phyloP scores from a whole-genome alignment of 352 stramenopile species.

The Pythium periplocum region DNA sequence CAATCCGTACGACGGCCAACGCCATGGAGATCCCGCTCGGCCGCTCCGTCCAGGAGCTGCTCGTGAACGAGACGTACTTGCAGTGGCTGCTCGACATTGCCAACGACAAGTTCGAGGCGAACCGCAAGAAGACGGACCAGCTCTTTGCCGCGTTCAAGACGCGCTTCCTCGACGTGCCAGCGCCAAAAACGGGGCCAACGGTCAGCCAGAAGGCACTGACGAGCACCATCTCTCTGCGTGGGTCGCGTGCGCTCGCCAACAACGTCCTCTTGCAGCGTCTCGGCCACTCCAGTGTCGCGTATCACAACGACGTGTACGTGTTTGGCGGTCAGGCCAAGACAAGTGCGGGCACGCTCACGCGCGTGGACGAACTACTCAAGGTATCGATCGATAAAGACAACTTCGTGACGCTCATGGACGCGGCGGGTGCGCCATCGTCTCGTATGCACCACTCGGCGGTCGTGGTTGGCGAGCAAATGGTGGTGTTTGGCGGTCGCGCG shows the following conservation, averaged over 20 bases:
- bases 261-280: slow-evolving; percentile 36
- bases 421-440: slow-evolving; percentile 21
- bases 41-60: slow-evolving; percentile 30
- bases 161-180: slow-evolving; percentile 24
- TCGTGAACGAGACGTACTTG: slow-evolving; percentile 70
- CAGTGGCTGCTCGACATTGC: slow-evolving; percentile 68
- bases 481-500: slow-evolving; percentile 77
- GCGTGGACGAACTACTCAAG: slow-evolving; percentile 40
- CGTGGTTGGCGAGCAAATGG: slow-evolving; percentile 43
- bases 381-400: slow-evolving; percentile 7
- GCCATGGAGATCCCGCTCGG: slow-evolving; percentile 85
- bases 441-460: slow-evolving; percentile 77
- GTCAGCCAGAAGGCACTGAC: slow-evolving; percentile 5
- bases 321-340: slow-evolving; percentile 70
- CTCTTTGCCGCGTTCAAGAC: slow-evolving; percentile 52
- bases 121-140: slow-evolving; percentile 65
- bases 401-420: neutral
- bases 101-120: slow-evolving; percentile 84
- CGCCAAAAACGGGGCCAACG: neutral
- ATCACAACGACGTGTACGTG: slow-evolving; percentile 39
- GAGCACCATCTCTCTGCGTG: slow-evolving; percentile 17
- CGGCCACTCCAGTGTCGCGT: slow-evolving; percentile 55
- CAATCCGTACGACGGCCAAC: slow-evolving; percentile 86
- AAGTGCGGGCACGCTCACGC: slow-evolving; percentile 47
- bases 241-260: slow-evolving; percentile 9